A percentile compares a stretch with the other conserved stretches of the same genome.
Evolutionary conservation across 169 alveolate genomes (phyloP).

Genomic region (Cryptosporidium xiaoi): DNA sequence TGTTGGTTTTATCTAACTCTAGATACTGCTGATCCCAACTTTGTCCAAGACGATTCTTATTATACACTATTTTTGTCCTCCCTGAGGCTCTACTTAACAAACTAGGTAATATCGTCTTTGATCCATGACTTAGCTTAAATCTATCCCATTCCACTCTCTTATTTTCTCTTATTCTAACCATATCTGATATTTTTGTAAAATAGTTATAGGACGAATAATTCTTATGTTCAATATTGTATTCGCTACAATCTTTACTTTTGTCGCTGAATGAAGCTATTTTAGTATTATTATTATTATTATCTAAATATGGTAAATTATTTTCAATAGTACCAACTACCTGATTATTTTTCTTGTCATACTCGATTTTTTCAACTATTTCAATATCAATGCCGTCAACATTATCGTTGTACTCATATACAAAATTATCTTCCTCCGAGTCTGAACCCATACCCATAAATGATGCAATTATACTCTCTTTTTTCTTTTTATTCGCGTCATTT

Average conservation of each 20-base stretch:
- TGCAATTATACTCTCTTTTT: conserved; percentile 8
- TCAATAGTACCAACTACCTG: background rate
- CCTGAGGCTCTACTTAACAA: conserved; percentile 11
- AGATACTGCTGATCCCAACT: conserved; percentile 67
- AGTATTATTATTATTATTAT: background rate
- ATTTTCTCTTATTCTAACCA: background rate
- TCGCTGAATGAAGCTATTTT: background rate
- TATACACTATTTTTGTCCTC: conserved; percentile 20
- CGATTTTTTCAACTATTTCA: background rate
- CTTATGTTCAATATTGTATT: background rate
- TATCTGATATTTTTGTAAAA: background rate
- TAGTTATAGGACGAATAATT: conserved; percentile 1
- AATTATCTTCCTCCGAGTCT: background rate
- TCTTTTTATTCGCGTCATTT: background rate
- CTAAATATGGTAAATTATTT: background rate
- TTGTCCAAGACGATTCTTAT: conserved; percentile 16
- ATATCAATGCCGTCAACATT: background rate
- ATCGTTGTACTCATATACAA: background rate
- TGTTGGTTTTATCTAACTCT: conserved; percentile 9
- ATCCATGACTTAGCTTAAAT: background rate
- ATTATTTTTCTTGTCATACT: background rate
- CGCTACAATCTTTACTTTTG: background rate
- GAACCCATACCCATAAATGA: conserved; percentile 75
- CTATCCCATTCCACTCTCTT: background rate
- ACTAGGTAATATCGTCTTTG: conserved; percentile 21